Conservation (phyloP, 495 filamentous ascomycete species). For the Tuber indicum region DNA sequence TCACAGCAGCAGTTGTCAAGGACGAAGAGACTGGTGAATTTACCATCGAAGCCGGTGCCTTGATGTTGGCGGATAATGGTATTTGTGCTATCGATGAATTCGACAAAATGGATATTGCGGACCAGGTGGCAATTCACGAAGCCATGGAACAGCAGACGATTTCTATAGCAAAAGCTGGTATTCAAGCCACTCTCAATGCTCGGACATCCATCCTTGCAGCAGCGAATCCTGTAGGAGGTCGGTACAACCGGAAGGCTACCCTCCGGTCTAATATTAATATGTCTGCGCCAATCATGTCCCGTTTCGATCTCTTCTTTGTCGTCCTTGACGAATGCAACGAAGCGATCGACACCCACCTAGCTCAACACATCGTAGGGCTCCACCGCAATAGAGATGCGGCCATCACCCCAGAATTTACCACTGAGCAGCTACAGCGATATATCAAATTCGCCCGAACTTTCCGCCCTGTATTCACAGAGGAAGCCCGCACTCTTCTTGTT, state of each 20-base stretch:
- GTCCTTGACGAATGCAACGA: conserved; percentile 97
- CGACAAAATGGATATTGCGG: conserved; percentile 97
- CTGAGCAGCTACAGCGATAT: conserved; percentile 93
- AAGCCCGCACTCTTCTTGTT: conserved; percentile 78
- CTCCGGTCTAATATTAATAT: conserved; percentile 95
- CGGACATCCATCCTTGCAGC: conserved; percentile 91
- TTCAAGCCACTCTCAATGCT: conserved; percentile 95
- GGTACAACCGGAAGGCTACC: conserved; percentile 93
- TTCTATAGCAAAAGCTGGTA: conserved; percentile 97
- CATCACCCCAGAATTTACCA: conserved; percentile 85
- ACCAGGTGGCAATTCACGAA: conserved; percentile 99
- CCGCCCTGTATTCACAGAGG: conserved; percentile 82
- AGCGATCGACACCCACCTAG: conserved; percentile 77
- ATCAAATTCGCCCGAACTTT: conserved; percentile 95
- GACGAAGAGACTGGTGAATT: conserved; percentile 98
- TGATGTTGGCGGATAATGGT: conserved; percentile 96
- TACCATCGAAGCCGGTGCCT: conserved; percentile 94
- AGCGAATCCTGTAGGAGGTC: conserved; percentile 89
- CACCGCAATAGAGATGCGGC: conserved; percentile 88
- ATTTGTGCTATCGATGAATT: conserved; percentile 99
- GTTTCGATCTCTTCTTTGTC: conserved; percentile 99
- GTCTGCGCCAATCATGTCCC: conserved; percentile 95
- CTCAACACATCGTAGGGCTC: conserved; percentile 88
- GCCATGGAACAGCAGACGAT: conserved; percentile 99
- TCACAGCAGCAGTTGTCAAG: conserved; percentile 94